Evolutionary conservation across 2,329 filamentous ascomycete genomes (phyloP).

Genomic region (Hypoxylon sp.): DNA sequence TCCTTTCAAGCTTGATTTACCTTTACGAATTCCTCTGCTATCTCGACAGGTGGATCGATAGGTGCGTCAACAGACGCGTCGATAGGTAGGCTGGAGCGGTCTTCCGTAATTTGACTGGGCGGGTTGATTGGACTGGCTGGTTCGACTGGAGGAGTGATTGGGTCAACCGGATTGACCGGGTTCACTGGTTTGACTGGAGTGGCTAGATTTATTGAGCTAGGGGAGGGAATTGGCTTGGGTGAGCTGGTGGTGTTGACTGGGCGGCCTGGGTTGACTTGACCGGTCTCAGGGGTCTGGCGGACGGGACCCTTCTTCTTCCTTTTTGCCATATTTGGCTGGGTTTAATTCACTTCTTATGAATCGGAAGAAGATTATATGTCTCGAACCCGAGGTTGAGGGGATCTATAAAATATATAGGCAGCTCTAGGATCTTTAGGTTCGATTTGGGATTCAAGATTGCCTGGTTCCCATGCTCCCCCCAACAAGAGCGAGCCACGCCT

Average conservation of each 20-base stretch:
- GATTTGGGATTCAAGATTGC: constrained; percentile 5
- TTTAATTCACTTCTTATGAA: constrained; percentile 20
- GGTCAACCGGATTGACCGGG: background rate
- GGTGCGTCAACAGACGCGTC: background rate
- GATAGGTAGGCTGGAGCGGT: constrained; percentile 14
- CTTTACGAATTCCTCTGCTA: constrained; percentile 30
- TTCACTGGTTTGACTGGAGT: constrained; percentile 1
- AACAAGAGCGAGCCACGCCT: constrained; percentile 33
- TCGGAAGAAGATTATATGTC: constrained; percentile 20
- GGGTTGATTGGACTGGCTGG: constrained; percentile 8
- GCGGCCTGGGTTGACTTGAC: constrained; percentile 10
- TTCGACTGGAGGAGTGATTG: background rate
- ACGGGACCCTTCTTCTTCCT: constrained; percentile 34
- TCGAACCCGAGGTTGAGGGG: constrained; percentile 11
- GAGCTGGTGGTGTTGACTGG: constrained; percentile 6
- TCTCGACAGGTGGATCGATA: constrained; percentile 6
- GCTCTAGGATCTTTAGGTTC: constrained; percentile 18
- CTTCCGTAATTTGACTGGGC: constrained; percentile 7
- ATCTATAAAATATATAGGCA: constrained; percentile 28
- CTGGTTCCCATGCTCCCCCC: constrained; percentile 17
- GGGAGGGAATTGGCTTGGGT: background rate
- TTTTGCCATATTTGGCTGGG: constrained; percentile 27
- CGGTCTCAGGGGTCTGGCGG: constrained; percentile 7
- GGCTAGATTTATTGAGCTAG: background rate
- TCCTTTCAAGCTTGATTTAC: constrained; percentile 4